A percentile compares a stretch with the other conserved stretches of the same genome.
These are phyloP conservation scores for Xylaria sp. DNA, from an alignment of 2,329 filamentous ascomycete genomes.

Conservation along the genomic window DNA sequence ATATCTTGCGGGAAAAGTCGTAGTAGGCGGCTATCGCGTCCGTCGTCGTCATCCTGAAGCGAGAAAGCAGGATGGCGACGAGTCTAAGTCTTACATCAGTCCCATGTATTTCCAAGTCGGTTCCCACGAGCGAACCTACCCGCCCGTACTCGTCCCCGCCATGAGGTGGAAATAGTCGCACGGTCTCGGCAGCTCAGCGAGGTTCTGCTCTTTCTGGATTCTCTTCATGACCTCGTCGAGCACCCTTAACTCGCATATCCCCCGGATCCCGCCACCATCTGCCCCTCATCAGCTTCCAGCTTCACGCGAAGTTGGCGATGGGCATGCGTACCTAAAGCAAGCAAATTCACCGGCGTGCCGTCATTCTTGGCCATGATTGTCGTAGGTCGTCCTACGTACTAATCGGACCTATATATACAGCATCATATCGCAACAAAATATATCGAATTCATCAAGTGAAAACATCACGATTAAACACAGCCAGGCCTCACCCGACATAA, in stretches of 20 bases:
- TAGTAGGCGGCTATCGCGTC: conserved; percentile 48
- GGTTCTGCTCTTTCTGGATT: conserved; percentile 27
- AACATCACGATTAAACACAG: too few species aligned
- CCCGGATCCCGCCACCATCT: conserved; percentile 42
- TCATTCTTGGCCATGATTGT: conserved; percentile 7
- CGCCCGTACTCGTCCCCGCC: conserved; percentile 42
- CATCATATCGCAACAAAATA: too few species aligned
- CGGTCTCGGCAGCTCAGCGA: conserved; percentile 35
- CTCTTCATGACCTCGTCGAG: conserved; percentile 38
- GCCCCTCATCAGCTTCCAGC: background rate
- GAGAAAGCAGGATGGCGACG: conserved; percentile 51
- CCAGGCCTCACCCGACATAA: too few species aligned
- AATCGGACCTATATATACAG: too few species aligned
- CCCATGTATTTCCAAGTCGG: background rate
- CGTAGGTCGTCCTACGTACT: background rate
- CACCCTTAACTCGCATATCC: conserved; percentile 40
- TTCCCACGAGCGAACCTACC: conserved; percentile 25
- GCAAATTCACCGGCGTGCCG: conserved; percentile 13
- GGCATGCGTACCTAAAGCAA: conserved; percentile 9
- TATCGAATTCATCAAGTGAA: too few species aligned
- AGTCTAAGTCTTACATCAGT: conserved; percentile 35
- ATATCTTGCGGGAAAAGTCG: conserved; percentile 41
- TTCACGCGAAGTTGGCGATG: background rate
- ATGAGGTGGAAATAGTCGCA: conserved; percentile 46
- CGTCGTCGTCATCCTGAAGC: conserved; percentile 46